Evolutionary conservation across 768 basidiomycete genomes (phyloP).

Genomic region (Lactarius evosmus): DNA sequence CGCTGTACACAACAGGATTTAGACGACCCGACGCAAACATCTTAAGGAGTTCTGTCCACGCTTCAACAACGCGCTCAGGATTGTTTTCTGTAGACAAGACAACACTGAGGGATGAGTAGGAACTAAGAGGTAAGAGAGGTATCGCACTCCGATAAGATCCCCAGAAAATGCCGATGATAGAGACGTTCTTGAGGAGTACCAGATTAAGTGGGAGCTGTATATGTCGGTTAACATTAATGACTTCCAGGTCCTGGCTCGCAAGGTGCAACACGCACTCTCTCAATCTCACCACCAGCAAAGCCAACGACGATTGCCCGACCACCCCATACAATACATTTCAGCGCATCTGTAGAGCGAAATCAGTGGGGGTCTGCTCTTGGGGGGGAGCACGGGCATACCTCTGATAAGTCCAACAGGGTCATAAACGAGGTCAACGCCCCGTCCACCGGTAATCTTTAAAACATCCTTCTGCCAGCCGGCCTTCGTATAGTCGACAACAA

Average conservation of each 20-base stretch:
- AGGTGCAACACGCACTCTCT: conserved; percentile 52
- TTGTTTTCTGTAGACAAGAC: conserved; percentile 52
- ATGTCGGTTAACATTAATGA: background rate
- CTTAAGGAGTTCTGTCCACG: conserved; percentile 72
- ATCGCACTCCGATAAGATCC: conserved; percentile 5
- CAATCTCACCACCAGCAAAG: conserved; percentile 81
- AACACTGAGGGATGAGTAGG: background rate
- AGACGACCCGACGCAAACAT: conserved; percentile 64
- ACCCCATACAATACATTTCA: conserved; percentile 95
- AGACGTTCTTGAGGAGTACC: conserved; percentile 34
- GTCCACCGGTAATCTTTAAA: conserved; percentile 72
- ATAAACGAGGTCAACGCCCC: conserved; percentile 83
- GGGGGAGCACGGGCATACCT: conserved; percentile 37
- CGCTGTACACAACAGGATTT: conserved; percentile 66
- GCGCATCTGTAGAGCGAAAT: conserved; percentile 50
- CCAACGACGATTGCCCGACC: conserved; percentile 92
- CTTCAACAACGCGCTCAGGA: conserved; percentile 53
- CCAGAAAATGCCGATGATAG: conserved; percentile 12
- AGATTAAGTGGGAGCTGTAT: conserved; percentile 72
- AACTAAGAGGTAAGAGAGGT: background rate
- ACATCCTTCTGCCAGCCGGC: conserved; percentile 90
- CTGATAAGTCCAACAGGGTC: conserved; percentile 82
- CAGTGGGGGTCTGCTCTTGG: background rate
- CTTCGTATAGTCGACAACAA: conserved; percentile 73
- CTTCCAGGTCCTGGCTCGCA: no score